phyloP scores from a whole-genome alignment of 2,329 filamentous ascomycete species.

The Mycosphaerella sp. region DNA sequence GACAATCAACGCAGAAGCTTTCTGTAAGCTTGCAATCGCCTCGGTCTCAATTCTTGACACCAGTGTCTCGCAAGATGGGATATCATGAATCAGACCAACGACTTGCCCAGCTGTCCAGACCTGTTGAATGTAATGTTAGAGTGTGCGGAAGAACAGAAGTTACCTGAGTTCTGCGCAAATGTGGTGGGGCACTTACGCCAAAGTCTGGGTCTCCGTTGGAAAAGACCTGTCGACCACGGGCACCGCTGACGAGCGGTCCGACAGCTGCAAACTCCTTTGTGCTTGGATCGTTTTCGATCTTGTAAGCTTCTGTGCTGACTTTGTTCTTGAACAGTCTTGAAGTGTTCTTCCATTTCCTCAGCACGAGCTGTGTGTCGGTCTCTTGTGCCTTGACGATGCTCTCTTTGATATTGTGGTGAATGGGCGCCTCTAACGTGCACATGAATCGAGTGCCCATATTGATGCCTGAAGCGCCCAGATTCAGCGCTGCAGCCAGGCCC shows the following conservation, averaged over 20 bases:
- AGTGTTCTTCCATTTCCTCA: constrained; percentile 91
- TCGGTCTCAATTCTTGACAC: constrained; percentile 44
- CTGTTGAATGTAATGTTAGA: constrained; percentile 41
- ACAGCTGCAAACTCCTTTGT: constrained; percentile 87
- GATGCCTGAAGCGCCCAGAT: constrained; percentile 84
- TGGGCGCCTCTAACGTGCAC: constrained; percentile 87
- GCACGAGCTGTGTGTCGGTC: constrained; percentile 81
- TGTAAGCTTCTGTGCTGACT: constrained; percentile 70
- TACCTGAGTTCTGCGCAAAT: background rate
- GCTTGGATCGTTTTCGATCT: constrained; percentile 74
- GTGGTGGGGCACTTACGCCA: constrained; percentile 64
- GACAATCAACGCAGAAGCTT: constrained; percentile 36
- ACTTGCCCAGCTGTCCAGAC: constrained; percentile 98
- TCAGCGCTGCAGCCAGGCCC: constrained; percentile 83
- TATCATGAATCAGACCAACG: constrained; percentile 56
- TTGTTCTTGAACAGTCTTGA: constrained; percentile 84
- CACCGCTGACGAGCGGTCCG: constrained; percentile 78
- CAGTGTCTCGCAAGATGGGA: constrained; percentile 45
- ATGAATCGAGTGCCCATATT: constrained; percentile 99
- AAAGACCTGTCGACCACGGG: constrained; percentile 87
- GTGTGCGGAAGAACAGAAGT: background rate
- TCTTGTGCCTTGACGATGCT: constrained; percentile 83
- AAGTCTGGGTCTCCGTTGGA: constrained; percentile 83
- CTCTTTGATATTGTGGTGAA: constrained; percentile 91
- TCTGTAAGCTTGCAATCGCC: constrained; percentile 39